Evolutionary conservation across 108 stramenopile species (phyloP), one percentile per base, ranked within the genome.

Genomic region (Epipyxis sp.): DNA sequence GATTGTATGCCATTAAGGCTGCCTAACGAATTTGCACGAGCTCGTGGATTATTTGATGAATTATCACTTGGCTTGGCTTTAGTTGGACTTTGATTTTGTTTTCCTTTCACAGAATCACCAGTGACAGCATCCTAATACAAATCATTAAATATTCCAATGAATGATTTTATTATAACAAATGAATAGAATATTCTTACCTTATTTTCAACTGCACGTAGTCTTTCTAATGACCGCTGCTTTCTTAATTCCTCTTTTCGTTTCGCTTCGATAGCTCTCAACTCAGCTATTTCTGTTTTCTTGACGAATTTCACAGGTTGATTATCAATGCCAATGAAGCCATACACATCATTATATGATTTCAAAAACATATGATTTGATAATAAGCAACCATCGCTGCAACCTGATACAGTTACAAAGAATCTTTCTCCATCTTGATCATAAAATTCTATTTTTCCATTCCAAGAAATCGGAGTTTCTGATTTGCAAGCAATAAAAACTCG

Each of bases 341-440:
- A 83, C 0, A 1, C 16, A 0, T 59, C 1, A 10, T 37, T 27
- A 0, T 86, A 81, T 0, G 79, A 81, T 25, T 77, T 65, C 20
- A 89, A 44, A 59, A 87, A 89, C 44, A 85, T 77, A 57, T 69
- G 79, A 40, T 78, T 83, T 34, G 85, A 88, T 29, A 89, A 81
- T 37, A 88, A 32, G 54, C 83, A 84, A 59, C 81, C 84, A 61
- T 89, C 89, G 35, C 84, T 83, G 68, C 80, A 80, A 76, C 88
- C 89, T 41, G 67, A 59, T 54, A 89, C 16, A 20, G 77, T 59
- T 29, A 89, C 37, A 13, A 61, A 6, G 76, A 81, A 86, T 29
- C 40, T 35, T 39, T 79, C 83, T 30, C 86, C 85, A 27, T 86
- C 87, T 16, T 45, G 65, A 54, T 89, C 89, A 58, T 84, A 79